Evolutionary conservation across 2,329 filamentous ascomycete genomes (phyloP), one percentile per base, ranked within the genome.

Genomic region (Venturia oleaginea): DNA sequence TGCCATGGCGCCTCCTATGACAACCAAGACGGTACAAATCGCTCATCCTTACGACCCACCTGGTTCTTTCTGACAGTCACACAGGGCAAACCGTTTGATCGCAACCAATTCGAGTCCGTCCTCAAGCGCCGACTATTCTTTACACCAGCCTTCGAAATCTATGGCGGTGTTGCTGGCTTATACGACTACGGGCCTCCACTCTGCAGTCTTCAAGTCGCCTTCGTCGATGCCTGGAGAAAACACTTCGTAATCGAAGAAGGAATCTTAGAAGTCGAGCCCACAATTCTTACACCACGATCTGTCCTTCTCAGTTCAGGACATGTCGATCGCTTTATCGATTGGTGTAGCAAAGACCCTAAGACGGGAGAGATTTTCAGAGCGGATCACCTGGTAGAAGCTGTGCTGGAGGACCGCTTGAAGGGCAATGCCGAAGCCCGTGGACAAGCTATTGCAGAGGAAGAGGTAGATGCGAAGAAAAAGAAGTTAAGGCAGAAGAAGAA

Each of bases 321-420:
- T 79, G 94, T 97, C 69, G 93, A 97, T 77, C 57, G 37, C 7
- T 63, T 63, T n/a, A 59, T 27, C 27, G 62, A 97, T 77, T 97
- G 90, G 91, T 97, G 97, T 92, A 96, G 91, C 86, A 96, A 96
- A 78, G 94, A 99, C 77, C 91, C 93, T 68, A 95, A 96, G 83
- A 96, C 89, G 72, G 94, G 94, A 74, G 94, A 99, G 77, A 96
- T 97, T 73, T 86, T 99, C 75, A 87, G 94, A 70, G 92, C 94
- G 65, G 94, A 99, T 74, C 94, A 99, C 80, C 85, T 97, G 71
- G 92, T 99, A 69, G 92, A 97, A 82, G 91, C 96, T 71, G 87
- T 97, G 43, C 85, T 99, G 62, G 92, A 97, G 80, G 81, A 85
- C 59, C 84, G 94, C 46, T 79, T 99, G 67, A 93, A 92, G 77